Conservation (phyloP, 306 rosid species). For the Casuarina equisetifolia region DNA sequence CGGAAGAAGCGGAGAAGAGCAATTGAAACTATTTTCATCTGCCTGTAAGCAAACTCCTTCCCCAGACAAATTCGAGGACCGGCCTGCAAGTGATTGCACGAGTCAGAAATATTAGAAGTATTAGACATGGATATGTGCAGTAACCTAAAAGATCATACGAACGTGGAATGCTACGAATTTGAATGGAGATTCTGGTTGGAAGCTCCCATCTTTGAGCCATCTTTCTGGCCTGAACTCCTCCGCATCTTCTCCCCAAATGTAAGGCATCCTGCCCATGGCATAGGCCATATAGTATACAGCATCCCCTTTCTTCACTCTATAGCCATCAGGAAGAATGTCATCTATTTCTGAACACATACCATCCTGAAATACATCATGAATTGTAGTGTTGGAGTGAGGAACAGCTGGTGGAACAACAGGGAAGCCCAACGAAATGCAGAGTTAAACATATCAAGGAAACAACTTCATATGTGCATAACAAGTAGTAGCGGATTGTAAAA, state of each 20-base stretch:
- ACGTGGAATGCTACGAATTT: conserved; percentile 78
- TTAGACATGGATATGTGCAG: neutral
- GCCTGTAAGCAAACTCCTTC: conserved; percentile 74
- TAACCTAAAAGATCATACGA: conserved; percentile 14
- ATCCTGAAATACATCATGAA: conserved; percentile 34
- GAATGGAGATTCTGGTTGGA: conserved; percentile 69
- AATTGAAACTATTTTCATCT: conserved; percentile 69
- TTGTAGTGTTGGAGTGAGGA: too few species aligned
- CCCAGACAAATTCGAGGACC: conserved; percentile 75
- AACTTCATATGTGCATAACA: neutral
- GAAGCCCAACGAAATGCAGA: neutral
- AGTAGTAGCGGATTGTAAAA: neutral
- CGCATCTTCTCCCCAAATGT: conserved; percentile 74
- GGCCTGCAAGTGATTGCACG: conserved; percentile 44
- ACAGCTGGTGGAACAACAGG: too few species aligned
- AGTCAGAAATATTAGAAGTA: neutral
- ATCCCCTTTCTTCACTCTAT: conserved; percentile 61
- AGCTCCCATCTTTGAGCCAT: conserved; percentile 62
- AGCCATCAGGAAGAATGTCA: conserved; percentile 76
- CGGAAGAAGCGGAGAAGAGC: conserved; percentile 60
- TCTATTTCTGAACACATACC: conserved; percentile 49
- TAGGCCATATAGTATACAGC: conserved; percentile 61
- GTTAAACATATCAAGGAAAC: neutral
- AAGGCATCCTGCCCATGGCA: conserved; percentile 73
- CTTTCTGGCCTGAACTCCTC: conserved; percentile 64